Base-by-base conservation (phyloP, 306 rosid species). In the Vigna angularis region DNA sequence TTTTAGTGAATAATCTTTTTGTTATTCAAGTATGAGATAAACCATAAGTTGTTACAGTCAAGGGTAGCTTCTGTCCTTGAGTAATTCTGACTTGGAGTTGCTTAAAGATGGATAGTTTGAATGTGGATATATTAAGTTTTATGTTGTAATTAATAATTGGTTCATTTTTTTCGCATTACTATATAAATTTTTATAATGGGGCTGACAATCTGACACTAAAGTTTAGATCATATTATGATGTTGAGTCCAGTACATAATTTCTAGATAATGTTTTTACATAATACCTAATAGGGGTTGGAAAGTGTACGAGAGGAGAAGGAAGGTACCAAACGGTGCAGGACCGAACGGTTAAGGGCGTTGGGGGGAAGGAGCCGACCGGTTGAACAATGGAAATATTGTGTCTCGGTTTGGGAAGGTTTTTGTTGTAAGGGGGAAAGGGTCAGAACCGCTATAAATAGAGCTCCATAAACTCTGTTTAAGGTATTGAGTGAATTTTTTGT, bases 1-100 rank as follows among this genome's bases (percentile, higher is more conserved):
- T 67, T 70, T 72, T 38, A 26, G 50, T 34, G 71, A 66, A 38
- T 67, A 57, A 49, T 48, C 36, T 22, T 69, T 65, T 74, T 47
- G 9, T 40, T 72, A 36, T 58, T 49, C 22, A 71, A 70, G 32
- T 49, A 36, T 61, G 57, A 50, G 36, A 69, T 57, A 45, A 59
- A 71, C n/a, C 32, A 20, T 70, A 24, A 16, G 55, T 38, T 24
- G 68, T 4, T 63, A 38, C 30, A 32, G 16, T 50, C 64, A 22
- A 48, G 55, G 36, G 72, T 70, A 69, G 42, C 76, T 49, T 75
- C 48, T 42, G 18, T 68, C 8, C 34, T 17, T 45, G 26, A 40
- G 42, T 28, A 17, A 16, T 44, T 58, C 40, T 77, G 75, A 48
- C 42, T 69, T 70, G 76, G 59, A 78, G 20, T 56, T 56, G 17